Evolutionary conservation across 352 stramenopile species (phyloP).

Genomic region (Phytophthora sp.): DNA sequence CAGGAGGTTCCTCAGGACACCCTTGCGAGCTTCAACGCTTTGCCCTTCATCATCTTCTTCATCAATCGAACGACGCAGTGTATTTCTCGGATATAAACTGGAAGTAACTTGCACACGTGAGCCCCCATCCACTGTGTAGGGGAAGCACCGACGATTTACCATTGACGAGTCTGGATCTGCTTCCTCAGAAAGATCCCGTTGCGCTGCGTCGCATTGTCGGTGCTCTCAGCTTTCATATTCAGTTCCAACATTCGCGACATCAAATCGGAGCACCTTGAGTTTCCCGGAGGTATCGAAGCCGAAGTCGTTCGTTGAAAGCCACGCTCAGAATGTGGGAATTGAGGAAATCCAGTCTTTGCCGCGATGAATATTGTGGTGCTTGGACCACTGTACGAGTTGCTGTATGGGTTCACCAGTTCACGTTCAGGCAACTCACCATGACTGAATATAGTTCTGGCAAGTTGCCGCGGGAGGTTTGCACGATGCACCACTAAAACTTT

Average conservation of each 20-base stretch:
- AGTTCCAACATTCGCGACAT: constrained; percentile 45
- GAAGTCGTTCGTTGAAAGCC: constrained; percentile 8
- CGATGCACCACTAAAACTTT: background rate
- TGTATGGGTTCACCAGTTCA: constrained; percentile 4
- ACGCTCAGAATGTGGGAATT: background rate
- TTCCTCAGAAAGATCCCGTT: constrained; percentile 35
- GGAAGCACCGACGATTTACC: too few species aligned
- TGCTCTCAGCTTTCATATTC: constrained; percentile 37
- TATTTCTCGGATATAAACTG: too few species aligned
- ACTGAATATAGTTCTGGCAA: background rate
- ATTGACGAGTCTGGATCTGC: constrained; percentile 11
- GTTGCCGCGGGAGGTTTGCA: background rate
- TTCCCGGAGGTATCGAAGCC: background rate
- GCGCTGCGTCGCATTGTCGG: constrained; percentile 45
- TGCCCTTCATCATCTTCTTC: background rate
- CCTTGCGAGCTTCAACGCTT: too few species aligned
- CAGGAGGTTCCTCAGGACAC: too few species aligned
- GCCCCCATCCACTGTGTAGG: too few species aligned
- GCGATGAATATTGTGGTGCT: background rate
- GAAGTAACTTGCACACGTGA: too few species aligned
- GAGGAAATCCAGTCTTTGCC: background rate
- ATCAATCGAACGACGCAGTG: background rate
- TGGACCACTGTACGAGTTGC: constrained; percentile 19
- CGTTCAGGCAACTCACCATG: background rate
- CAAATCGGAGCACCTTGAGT: constrained; percentile 7